Evolutionary conservation across 768 basidiomycete genomes (phyloP).

Genomic region (Termitomyces sp.): DNA sequence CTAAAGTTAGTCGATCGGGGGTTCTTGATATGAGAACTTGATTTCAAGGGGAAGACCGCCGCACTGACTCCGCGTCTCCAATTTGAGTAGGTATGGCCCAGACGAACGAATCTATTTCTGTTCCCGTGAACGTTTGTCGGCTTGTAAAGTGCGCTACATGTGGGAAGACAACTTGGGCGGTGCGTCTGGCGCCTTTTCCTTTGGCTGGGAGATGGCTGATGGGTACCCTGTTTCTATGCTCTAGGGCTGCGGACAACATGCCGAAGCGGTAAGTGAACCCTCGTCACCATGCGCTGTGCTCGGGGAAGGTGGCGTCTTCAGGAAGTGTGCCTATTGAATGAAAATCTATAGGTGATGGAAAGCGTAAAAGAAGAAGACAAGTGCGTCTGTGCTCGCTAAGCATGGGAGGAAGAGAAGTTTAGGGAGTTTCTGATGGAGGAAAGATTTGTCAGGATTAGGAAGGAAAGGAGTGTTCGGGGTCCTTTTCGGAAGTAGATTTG

Average conservation of each 20-base stretch:
- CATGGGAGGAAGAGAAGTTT: background rate
- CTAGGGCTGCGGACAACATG: constrained; percentile 72
- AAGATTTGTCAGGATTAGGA: constrained; percentile 8
- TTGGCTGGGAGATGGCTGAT: constrained; percentile 5
- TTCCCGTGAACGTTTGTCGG: constrained; percentile 52
- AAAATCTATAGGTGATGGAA: constrained; percentile 45
- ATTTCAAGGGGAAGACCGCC: too few relatives aligned
- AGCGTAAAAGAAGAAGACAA: constrained; percentile 43
- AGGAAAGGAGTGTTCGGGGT: constrained; percentile 23
- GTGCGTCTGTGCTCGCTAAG: constrained; percentile 34
- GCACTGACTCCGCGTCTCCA: too few relatives aligned
- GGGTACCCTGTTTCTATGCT: constrained; percentile 12
- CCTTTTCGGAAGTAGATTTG: constrained; percentile 18
- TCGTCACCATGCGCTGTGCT: too few relatives aligned
- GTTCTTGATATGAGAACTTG: too few relatives aligned
- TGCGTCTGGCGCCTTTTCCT: too few relatives aligned
- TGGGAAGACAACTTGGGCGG: constrained; percentile 70
- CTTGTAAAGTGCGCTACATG: constrained; percentile 56
- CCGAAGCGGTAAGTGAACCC: constrained; percentile 60
- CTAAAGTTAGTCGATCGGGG: too few relatives aligned
- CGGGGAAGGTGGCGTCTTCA: too few relatives aligned
- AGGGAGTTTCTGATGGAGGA: constrained; percentile 14
- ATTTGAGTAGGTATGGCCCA: constrained; percentile 6
- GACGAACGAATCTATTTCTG: constrained; percentile 9
- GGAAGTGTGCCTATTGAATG: too few relatives aligned